Base-by-base conservation (phyloP, 108 stramenopile genomes). In the Schizochytrium sp. region DNA sequence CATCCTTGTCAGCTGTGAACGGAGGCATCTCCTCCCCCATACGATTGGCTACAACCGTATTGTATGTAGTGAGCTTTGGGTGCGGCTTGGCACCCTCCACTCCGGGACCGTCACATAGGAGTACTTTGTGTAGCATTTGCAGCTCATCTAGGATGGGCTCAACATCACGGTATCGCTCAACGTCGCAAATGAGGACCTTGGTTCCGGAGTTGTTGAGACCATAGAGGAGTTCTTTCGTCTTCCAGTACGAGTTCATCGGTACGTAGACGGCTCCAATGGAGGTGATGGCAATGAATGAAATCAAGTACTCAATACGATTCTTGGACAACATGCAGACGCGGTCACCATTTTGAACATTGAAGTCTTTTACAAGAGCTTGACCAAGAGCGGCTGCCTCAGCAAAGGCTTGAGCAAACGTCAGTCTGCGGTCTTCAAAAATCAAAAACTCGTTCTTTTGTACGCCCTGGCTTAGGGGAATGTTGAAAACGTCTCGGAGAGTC, bases 141-240 rank as follows among this genome's bases (percentile, higher is more conserved):
- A 83, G 47, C 28, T 83, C 5, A 57, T 58, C 87, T 13, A 87
- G 87, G 38, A 87, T 56, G n/a, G 87, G 87, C 38, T 58, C 46
- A 49, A 47, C 61, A 64, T n/a, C 38, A 10, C 4, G 47, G 8
- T 1, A 41, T 10, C 61, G 45, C 3, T 28, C 61, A 38, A 38
- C 8, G 61, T 88, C 88, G 58, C 41, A 61, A 40, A 88, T n/a
- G 3, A 88, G 47, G 49, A 88, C 88, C 49, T 88, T 46, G 61
- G 61, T 56, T 5, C 38, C 61, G 40, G 61, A 42, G 88, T 46
- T 17, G 49, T 61, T 49, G 40, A 88, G 46, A 3, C 61, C 41
- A 41, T 69, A 88, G 13, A 13, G 49, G 47, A 88, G 88, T 41
- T 88, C 88, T 12, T 49, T 15, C 28, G 88, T 42, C 45, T 17